Percentiles rank a stretch among this genome's conserved stretches.
phyloP scores from a whole-genome alignment of 495 filamentous ascomycete species.

The Saxophila tyrrhenica region DNA sequence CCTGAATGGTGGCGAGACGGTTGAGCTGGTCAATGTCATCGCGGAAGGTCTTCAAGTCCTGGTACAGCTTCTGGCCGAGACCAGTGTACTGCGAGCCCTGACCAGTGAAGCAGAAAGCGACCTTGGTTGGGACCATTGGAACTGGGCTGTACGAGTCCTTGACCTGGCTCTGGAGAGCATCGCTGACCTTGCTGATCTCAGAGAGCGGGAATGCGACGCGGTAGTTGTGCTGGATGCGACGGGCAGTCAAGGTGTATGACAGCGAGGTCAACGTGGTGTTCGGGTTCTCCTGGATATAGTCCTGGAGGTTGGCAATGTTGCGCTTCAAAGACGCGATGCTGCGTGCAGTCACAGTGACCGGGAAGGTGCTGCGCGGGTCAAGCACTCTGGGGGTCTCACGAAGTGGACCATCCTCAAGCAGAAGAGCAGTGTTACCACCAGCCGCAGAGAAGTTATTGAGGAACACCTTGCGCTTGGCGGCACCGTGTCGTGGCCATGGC shows the following conservation, averaged over 20 bases:
- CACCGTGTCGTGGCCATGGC: slow-evolving; percentile 52
- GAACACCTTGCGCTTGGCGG: slow-evolving; percentile 51
- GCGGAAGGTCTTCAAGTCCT: slow-evolving; percentile 55
- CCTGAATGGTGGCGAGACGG: slow-evolving; percentile 54
- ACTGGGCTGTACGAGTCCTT: slow-evolving; percentile 35
- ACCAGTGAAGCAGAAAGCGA: slow-evolving; percentile 43
- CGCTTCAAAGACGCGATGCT: slow-evolving; percentile 43
- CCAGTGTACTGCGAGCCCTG: slow-evolving; percentile 45
- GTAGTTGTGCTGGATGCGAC: slow-evolving; percentile 38
- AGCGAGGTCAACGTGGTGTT: slow-evolving; percentile 32
- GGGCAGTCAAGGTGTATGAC: slow-evolving; percentile 35
- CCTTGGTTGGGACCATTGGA: slow-evolving; percentile 34
- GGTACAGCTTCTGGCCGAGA: slow-evolving; percentile 63
- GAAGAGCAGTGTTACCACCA: slow-evolving; percentile 34
- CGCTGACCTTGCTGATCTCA: slow-evolving; percentile 30
- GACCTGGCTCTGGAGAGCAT: slow-evolving; percentile 30
- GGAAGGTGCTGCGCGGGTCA: slow-evolving; percentile 42
- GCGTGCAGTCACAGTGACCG: slow-evolving; percentile 43
- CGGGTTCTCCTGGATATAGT: slow-evolving; percentile 41
- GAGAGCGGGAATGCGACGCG: slow-evolving; percentile 30
- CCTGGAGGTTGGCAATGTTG: slow-evolving; percentile 40
- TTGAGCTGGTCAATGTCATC: slow-evolving; percentile 59
- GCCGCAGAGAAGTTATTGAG: slow-evolving; percentile 37
- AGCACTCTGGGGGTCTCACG: slow-evolving; percentile 32
- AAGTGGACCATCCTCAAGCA: slow-evolving; percentile 45